Evolutionary conservation across 441 rosid species (phyloP), one percentile per base, ranked within the genome.

Genomic region (Erodium trifolium): DNA sequence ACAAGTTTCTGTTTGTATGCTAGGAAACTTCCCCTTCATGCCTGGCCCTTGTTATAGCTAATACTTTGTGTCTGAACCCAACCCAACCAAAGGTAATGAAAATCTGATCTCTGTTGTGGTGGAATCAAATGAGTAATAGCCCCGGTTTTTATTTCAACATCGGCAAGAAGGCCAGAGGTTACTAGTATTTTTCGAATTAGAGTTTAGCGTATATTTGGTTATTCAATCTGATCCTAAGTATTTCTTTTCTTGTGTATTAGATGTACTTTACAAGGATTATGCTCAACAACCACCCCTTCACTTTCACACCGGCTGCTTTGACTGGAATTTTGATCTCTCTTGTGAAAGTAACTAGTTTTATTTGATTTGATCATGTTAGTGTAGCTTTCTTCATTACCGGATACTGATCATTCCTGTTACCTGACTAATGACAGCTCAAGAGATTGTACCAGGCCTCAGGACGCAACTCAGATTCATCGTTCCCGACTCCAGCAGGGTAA

Each of bases 121-220:
- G 37, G 5, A 67, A 67, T 13, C 60, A 68, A 66, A 84, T 79
- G 85, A 74, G 78, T 71, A 70, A 66, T 53, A 19, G 72, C 75
- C 83, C 88, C 11, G 87, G 86, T 72, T 65, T 79, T 64, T 83
- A 71, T 80, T 69, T 69, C 37, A 66, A 80, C 55, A 79, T 87
- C 41, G 88, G 86, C 86, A 84, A 69, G 74, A 84, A 84, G 74
- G 85, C 88, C 66, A 82, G 76, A 83, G 88, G 91, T 85, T 34
- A 34, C 37, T 23, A 23, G 27, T 23, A 23, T 23, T 23, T 23
- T 23, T 23, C 27, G 27, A 23, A 23, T 23, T 23, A 23, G 27
- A 23, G 27, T 23, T 23, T 23, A 23, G 27, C 27, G 27, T 23
- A 34, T 2, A 34, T 34, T 34, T 34, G 37, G 4, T 57, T 72